Evolutionary conservation across 345 rosid species (phyloP), one percentile per base, ranked within the genome.

Genomic region (Sonneratia caseolaris): DNA sequence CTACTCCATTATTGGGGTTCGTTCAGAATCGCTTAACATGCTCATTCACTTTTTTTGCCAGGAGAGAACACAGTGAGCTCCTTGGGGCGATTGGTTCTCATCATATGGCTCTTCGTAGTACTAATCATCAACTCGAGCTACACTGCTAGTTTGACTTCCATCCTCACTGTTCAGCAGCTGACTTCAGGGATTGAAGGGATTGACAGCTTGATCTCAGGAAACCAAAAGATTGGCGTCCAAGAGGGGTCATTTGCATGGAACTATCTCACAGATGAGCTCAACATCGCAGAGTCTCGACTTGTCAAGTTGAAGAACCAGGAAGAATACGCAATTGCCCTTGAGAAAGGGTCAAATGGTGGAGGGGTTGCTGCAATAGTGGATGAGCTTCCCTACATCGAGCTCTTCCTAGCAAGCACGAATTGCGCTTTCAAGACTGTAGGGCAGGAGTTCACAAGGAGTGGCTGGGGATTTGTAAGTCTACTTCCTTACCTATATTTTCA

Each of bases 301-400:
- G 80, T 87, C 10, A 73, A 59, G 9, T 73, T 94, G 75, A 87
- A 82, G 77, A 78, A 15, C 42, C 79, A 71, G 82, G 85, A 73
- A 53, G 95, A 85, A 3, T 94, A 94, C 64, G 42, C 75, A 12
- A 35, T n/a, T 38, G 86, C 85, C 66, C 98, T 94, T 71, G 18
- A 73, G 66, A 81, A 64, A 43, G 97, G 98, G 72, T 88, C 95
- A 3, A 79, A 73, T 19, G 69, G 8, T 0, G 96, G 96, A 57
- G 97, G 96, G n/a, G 97, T 94, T 21, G 88, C 93, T 47, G 98
- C 97, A 59, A 87, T 94, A 53, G 97, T 94, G 6, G 98, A 94
- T 24, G 96, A 94, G 84, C 96, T 81, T 75, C 95, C 97, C 76
- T 94, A 94, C 74, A 66, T 94, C n/a, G 90, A 94, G 81, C 76